These are phyloP conservation scores for Hura crepitans DNA, from an alignment of 441 rosid genomes.

Conservation along the genomic window DNA sequence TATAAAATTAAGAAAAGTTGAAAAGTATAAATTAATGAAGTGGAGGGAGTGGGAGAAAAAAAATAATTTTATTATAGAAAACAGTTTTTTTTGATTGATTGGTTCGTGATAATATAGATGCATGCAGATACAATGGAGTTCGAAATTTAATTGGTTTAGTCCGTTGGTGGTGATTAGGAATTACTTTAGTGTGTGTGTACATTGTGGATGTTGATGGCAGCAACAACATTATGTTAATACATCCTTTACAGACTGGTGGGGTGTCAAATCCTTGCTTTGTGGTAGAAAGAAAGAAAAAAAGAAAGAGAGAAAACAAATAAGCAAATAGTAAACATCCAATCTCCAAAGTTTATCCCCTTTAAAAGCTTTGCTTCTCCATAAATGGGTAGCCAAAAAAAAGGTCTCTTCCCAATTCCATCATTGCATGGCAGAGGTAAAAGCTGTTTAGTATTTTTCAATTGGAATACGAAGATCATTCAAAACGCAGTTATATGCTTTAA, in stretches of 20 bases:
- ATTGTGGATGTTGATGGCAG: slow-evolving; percentile 26
- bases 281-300: background rate
- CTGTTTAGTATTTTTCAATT: background rate
- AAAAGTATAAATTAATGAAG: no score
- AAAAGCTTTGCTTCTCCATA: slow-evolving; percentile 10
- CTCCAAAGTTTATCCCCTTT: slow-evolving; percentile 26
- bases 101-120: no score
- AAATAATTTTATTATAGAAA: no score
- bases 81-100: no score
- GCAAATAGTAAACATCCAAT: slow-evolving; percentile 11
- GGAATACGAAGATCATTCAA: background rate
- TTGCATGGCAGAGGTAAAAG: background rate
- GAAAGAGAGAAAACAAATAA: slow-evolving; percentile 3
- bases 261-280: slow-evolving; percentile 37
- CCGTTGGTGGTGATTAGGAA: background rate
- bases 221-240: slow-evolving; percentile 28
- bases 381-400: background rate
- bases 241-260: slow-evolving; percentile 47
- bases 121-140: no score
- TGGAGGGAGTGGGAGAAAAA: no score
- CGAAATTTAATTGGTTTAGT: background rate
- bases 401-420: background rate
- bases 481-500: no score
- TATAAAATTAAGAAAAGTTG: no score
- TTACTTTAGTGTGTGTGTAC: slow-evolving; percentile 5